Evolutionary conservation across 179 eudicot species (phyloP).

Genomic region (Sideroxylon spinosum): DNA sequence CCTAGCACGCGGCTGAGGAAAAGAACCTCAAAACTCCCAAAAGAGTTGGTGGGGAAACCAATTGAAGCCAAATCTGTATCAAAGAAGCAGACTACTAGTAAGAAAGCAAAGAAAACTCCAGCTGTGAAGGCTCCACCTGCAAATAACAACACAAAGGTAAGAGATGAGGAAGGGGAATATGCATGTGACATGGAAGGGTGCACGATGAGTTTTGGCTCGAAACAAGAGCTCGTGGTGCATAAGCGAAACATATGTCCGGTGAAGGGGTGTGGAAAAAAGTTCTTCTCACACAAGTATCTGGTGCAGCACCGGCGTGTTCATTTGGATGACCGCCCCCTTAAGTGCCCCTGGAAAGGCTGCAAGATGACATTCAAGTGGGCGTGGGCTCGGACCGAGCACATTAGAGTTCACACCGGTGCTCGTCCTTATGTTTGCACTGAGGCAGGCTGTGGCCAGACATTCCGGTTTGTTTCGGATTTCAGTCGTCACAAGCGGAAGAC

Average conservation of each 20-base stretch:
- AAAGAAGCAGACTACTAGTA: slow-evolving; percentile 31
- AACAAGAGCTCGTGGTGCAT: slow-evolving; percentile 47
- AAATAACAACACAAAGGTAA: slow-evolving; percentile 22
- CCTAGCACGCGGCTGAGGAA: slow-evolving; percentile 78
- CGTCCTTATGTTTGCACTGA: slow-evolving; percentile 80
- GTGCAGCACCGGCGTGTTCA: slow-evolving; percentile 96
- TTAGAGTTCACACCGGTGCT: slow-evolving; percentile 90
- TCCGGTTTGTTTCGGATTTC: slow-evolving; percentile 92
- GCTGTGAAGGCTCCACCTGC: slow-evolving; percentile 24
- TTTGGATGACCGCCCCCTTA: slow-evolving; percentile 80
- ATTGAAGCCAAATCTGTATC: slow-evolving; percentile 31
- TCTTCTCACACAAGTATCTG: slow-evolving; percentile 93
- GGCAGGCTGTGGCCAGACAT: slow-evolving; percentile 88
- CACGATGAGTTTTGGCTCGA: slow-evolving; percentile 70
- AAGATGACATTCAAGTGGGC: slow-evolving; percentile 98
- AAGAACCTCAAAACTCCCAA: slow-evolving; percentile 41
- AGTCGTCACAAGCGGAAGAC: slow-evolving; percentile 99
- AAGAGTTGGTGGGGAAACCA: slow-evolving; percentile 25
- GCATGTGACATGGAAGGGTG: slow-evolving; percentile 85
- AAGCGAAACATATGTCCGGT: slow-evolving; percentile 80
- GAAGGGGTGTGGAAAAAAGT: slow-evolving; percentile 82
- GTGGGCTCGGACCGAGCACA: slow-evolving; percentile 97
- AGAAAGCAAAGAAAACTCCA: slow-evolving; percentile 31
- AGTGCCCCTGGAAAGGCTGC: slow-evolving; percentile 99
- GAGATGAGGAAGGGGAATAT: slow-evolving; percentile 48